Base-by-base conservation (phyloP, 805 yeast genomes). In the Candida sphagnicola region DNA sequence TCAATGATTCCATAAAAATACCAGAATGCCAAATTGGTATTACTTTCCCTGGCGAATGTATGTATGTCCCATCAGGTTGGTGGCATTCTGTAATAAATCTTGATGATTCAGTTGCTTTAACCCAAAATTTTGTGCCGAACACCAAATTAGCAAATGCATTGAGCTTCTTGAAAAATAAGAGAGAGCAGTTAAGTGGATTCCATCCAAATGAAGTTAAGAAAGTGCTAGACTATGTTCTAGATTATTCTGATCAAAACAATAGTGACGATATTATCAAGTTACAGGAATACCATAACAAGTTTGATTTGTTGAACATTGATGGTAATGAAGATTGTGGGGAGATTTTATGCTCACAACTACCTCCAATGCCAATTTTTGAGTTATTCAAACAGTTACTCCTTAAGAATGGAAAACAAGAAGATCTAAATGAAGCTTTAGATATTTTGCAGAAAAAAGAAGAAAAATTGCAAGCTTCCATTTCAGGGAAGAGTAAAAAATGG, bases 1-100 rank as follows among this genome's bases (percentile, higher is more conserved):
- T 78, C 67, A 77, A 81, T 45, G 93, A 83, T 53, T 70, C 82
- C 4, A 61, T 77, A 14, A 74, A 70, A 42, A 54, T 82, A 32
- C 74, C 77, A 12, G 71, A 74, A 39, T 82, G 86, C 48, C 53
- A 70, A 15, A 77, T 89, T 15, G 93, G 87, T 0, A 67, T 89
- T 11, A 84, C 95, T 0, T 78, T 77, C 46, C 83, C 88, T 0
- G 91, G 90, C 4, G 95, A 90, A 55, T 82, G 88, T 43, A 75
- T 88, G 72, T 78, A 84, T 56, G 97, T 89, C 5, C 97, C 97
- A 3, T 74, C 89, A n/a, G 95, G 95, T 1, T 89, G 97, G 97
- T 89, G 97, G 97, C 97, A 89, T 66, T 68, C 80, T 34, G 97
- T 90, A 21, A 85, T 89, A n/a, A 89, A 89, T 50, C 53, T 89